Evolutionary conservation across 225 moss, liverwort and hornwort genomes (phyloP), one percentile per base, ranked within the genome.

Genomic region (Polytrichum formosum): DNA sequence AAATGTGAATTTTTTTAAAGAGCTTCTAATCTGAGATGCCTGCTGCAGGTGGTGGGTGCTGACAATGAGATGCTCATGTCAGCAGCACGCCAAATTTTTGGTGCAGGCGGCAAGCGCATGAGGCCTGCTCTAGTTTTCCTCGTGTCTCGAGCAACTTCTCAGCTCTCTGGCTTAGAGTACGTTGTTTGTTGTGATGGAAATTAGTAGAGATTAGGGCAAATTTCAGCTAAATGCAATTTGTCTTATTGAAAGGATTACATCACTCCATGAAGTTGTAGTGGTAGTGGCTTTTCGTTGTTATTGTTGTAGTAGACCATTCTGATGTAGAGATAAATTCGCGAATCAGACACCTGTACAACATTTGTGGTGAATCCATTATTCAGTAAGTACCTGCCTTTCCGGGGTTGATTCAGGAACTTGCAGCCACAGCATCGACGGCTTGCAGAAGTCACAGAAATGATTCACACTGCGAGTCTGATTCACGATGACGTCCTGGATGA

Each of bases 381-480:
- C 46, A 46, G 46, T 46, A 46, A 13, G 16, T 46, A 16, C 16
- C 46, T 46, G 46, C 13, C 13, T 46, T 37, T 16, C 21, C 1
- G 58, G 20, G 58, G 23, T 58, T 58, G 58, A 58, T 46, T 46
- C 82, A 98, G 98, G 71, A 81, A 86, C 70, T 76, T 98, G 81
- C 85, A 75, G 71, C 75, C 94, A 33, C 94, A 98, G 73, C 98
- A 98, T 37, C 91, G 90, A 87, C 91, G 98, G 25, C 78, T 98
- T 75, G 98, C 98, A 55, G 94, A 94, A 82, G 91, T 92, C 4
- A 91, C 90, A 31, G 98, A 98, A 84, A 98, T 98, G 98, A 98
- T 98, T 53, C 98, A 98, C 56, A 98, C 98, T 4, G 98, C 98
- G 60, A 98, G 98, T 79, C 83, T 98, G 83, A 94, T 98, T 53